phyloP scores from a whole-genome alignment of 2,329 filamentous ascomycete genomes.

The Trichoderma afroharzianum region DNA sequence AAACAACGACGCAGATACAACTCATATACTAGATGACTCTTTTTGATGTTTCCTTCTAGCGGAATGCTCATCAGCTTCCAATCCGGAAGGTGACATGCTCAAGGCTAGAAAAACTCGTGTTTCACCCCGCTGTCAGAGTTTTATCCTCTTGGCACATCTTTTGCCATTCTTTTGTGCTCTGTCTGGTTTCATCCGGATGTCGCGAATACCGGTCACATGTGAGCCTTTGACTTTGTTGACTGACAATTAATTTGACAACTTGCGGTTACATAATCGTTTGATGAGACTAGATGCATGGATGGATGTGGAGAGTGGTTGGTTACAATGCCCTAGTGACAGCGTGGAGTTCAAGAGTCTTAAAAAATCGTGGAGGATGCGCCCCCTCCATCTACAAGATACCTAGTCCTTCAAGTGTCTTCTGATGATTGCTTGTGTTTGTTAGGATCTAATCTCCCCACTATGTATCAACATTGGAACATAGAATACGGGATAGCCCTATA shows the following conservation, averaged over 20 bases:
- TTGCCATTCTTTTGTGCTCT: not conserved
- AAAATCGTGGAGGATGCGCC: not conserved
- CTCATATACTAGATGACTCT: not conserved
- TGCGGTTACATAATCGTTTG: not conserved
- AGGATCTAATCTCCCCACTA: not conserved
- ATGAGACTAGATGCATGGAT: not conserved
- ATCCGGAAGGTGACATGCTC: not conserved
- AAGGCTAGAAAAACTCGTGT: not conserved
- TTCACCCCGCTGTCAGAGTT: not conserved
- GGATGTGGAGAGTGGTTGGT: not conserved
- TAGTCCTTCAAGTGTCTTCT: not conserved
- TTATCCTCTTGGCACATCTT: not conserved
- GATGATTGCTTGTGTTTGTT: not conserved
- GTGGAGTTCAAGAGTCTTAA: not conserved
- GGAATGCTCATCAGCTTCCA: not conserved
- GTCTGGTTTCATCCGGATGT: not conserved
- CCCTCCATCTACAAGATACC: not conserved
- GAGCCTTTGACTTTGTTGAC: not conserved
- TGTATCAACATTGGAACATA: too few relatives aligned
- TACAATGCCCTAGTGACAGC: too few relatives aligned
- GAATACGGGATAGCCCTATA: too few relatives aligned
- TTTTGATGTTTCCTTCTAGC: too few relatives aligned
- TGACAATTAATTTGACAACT: not conserved
- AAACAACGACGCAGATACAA: not conserved
- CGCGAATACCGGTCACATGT: not conserved